A percentile compares a stretch with the other conserved stretches of the same genome.
Conservation (phyloP, 2,329 filamentous ascomycete genomes). For the Cercospora zeae-maydis region DNA sequence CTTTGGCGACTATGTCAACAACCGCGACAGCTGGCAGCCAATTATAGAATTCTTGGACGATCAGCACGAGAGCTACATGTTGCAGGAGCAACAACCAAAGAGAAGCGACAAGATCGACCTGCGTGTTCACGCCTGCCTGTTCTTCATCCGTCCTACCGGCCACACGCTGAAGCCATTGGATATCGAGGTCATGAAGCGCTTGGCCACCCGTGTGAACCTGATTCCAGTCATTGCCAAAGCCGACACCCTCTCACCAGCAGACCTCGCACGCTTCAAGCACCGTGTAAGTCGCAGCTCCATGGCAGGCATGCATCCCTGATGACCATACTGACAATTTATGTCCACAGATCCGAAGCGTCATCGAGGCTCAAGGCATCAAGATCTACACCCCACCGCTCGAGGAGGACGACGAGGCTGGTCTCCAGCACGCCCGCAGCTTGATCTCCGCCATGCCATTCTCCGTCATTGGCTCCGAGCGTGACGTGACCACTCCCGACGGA, state of each 20-base stretch:
- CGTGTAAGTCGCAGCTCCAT: constrained; percentile 59
- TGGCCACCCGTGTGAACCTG: constrained; percentile 95
- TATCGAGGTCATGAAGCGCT: constrained; percentile 99
- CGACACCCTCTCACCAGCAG: constrained; percentile 89
- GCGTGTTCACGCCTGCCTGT: constrained; percentile 95
- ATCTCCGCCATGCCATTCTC: constrained; percentile 98
- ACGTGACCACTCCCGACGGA: constrained; percentile 92
- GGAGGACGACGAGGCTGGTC: constrained; percentile 95
- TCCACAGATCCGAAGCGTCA: constrained; percentile 79
- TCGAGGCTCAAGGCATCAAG: constrained; percentile 98
- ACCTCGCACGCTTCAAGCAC: constrained; percentile 91
- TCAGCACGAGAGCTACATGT: constrained; percentile 99
- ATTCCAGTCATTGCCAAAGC: constrained; percentile 99
- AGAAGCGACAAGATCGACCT: constrained; percentile 99
- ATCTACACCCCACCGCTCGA: constrained; percentile 98
- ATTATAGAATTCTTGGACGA: constrained; percentile 99
- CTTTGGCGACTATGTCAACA: constrained; percentile 99
- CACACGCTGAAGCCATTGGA: constrained; percentile 98
- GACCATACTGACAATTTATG: constrained; percentile 31
- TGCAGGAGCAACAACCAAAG: constrained; percentile 98
- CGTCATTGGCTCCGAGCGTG: constrained; percentile 98
- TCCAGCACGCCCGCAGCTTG: constrained; percentile 87
- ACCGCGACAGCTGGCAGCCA: constrained; percentile 99
- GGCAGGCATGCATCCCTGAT: neutral
- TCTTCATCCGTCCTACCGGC: constrained; percentile 98